Conservation (phyloP, 768 basidiomycete species). For the Lyophyllum semitale region DNA sequence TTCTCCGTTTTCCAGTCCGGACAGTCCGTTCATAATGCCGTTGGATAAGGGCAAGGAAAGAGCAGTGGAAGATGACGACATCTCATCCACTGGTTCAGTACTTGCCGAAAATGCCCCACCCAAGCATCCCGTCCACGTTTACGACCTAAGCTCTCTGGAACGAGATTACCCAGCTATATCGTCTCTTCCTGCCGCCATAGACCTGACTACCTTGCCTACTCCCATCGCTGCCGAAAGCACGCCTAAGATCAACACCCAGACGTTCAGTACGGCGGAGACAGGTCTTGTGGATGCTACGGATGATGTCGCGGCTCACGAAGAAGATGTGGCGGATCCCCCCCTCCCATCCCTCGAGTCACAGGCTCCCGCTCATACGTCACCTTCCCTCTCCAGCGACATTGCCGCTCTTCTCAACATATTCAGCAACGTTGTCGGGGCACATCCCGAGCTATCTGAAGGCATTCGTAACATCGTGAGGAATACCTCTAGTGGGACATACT, state of each 20-base stretch:
- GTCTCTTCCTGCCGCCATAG: slow-evolving; percentile 8
- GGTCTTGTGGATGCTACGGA: not conserved
- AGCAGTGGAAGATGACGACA: slow-evolving; percentile 33
- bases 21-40: slow-evolving; percentile 16
- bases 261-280: slow-evolving; percentile 9
- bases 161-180: slow-evolving; percentile 2
- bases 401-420: slow-evolving; percentile 60
- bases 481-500: slow-evolving; percentile 66
- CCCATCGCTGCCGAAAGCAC: slow-evolving; percentile 36
- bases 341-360: slow-evolving; percentile 46
- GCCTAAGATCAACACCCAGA: slow-evolving; percentile 28
- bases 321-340: slow-evolving; percentile 43
- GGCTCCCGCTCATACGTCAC: slow-evolving; percentile 22
- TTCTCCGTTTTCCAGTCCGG: slow-evolving; percentile 25
- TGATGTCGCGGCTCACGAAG: not conserved
- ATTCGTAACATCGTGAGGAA: slow-evolving; percentile 67
- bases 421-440: slow-evolving; percentile 54
- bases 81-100: slow-evolving; percentile 40
- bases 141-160: slow-evolving; percentile 32
- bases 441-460: slow-evolving; percentile 73
- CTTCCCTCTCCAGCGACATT: slow-evolving; percentile 65
- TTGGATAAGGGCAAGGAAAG: slow-evolving; percentile 54
- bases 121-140: slow-evolving; percentile 67
- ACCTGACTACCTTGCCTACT: not conserved
- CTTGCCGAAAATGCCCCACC: slow-evolving; percentile 44